A percentile compares a stretch with the other conserved stretches of the same genome.
Conservation (phyloP, 192 early-diverging fungal genomes). For the Backusella tarrabulga region DNA sequence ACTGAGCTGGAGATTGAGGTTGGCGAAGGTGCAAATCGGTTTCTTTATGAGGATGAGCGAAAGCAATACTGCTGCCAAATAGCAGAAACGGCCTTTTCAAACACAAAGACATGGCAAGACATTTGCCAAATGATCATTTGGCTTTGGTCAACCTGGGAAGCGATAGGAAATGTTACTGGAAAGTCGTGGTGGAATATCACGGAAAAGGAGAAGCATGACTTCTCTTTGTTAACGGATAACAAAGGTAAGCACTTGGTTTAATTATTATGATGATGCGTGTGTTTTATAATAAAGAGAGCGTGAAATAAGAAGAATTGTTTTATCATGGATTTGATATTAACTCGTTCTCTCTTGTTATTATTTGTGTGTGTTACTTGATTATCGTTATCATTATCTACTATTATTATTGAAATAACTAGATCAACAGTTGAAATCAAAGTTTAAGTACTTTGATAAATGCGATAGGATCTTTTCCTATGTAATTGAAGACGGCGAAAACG, state of each 20-base stretch:
- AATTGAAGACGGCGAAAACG: not conserved
- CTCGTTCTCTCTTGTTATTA: not conserved
- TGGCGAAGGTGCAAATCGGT: not conserved
- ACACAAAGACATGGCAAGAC: not conserved
- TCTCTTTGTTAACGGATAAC: constrained; percentile 4
- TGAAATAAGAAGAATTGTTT: not conserved
- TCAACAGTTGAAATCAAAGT: constrained; percentile 12
- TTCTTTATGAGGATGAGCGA: constrained; percentile 3
- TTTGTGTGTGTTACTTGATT: not conserved
- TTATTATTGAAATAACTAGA: not conserved
- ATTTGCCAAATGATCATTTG: constrained; percentile 3
- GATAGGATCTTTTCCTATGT: constrained; percentile 5
- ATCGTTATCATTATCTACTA: not conserved
- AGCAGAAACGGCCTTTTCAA: not conserved
- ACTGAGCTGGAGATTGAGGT: not conserved
- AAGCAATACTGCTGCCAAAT: not conserved
- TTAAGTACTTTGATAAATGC: constrained; percentile 8
- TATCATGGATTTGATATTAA: not conserved
- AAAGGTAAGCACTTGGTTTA: not conserved
- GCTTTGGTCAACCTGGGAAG: constrained; percentile 10
- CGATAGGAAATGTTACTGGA: not conserved
- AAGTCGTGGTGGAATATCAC: constrained; percentile 13
- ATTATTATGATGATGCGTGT: not conserved
- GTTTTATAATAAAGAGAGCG: not conserved
- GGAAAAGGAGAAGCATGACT: not conserved